phyloP scores from a whole-genome alignment of 1,284 basidiomycete genomes.

The Trametes sp. region DNA sequence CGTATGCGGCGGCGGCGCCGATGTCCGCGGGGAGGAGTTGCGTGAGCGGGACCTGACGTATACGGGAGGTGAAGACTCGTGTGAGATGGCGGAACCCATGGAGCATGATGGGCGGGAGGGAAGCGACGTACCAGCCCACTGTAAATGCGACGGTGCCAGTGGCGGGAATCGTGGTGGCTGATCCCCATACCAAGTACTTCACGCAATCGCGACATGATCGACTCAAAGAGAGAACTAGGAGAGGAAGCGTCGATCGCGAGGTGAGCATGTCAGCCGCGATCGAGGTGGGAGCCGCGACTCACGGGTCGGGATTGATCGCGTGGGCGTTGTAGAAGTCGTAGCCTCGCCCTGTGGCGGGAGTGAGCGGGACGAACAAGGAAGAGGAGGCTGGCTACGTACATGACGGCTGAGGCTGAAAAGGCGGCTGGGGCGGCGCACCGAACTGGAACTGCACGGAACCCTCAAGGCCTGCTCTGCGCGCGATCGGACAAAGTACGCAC shows the following conservation, averaged over 20 bases:
- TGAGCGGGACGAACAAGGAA: background rate
- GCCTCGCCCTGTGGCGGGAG: constrained; percentile 56
- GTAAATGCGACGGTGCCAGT: constrained; percentile 69
- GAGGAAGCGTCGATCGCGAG: constrained; percentile 8
- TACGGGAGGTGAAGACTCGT: constrained; percentile 53
- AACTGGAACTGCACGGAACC: constrained; percentile 54
- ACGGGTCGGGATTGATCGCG: constrained; percentile 63
- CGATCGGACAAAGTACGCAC: constrained; percentile 26
- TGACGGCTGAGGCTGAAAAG: constrained; percentile 64
- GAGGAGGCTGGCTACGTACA: constrained; percentile 47
- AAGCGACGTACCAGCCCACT: constrained; percentile 54
- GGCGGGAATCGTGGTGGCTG: constrained; percentile 60
- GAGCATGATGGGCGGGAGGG: background rate
- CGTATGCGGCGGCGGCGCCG: constrained; percentile 73
- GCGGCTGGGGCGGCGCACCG: constrained; percentile 57
- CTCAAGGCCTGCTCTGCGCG: constrained; percentile 10
- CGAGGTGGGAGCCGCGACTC: constrained; percentile 40
- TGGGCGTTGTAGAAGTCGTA: constrained; percentile 70
- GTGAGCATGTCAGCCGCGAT: constrained; percentile 14
- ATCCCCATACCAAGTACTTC: constrained; percentile 45
- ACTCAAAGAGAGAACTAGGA: constrained; percentile 53
- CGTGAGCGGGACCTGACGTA: constrained; percentile 49
- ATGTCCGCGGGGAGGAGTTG: constrained; percentile 59
- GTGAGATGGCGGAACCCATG: background rate
- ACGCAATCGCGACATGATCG: constrained; percentile 61